phyloP scores from a whole-genome alignment of 192 early-diverging fungal species.

The Backusella circina region DNA sequence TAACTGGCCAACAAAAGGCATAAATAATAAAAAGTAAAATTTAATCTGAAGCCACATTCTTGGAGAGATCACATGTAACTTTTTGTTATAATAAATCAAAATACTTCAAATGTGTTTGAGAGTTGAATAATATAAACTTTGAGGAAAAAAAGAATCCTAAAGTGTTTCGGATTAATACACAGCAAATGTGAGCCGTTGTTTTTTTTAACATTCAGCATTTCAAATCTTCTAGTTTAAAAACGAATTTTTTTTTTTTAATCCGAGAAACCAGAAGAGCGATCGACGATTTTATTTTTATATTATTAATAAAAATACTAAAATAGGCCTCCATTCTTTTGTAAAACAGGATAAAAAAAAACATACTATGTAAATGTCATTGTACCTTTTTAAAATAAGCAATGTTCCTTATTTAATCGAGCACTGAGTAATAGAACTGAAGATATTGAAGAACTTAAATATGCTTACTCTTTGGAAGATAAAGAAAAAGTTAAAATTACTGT shows the following conservation, averaged over 20 bases:
- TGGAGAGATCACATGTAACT: background rate
- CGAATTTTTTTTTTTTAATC: background rate
- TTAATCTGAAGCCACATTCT: background rate
- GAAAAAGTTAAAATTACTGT: background rate
- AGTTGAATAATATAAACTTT: background rate
- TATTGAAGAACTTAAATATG: background rate
- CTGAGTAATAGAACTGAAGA: background rate
- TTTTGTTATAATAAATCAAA: background rate
- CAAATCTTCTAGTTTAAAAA: background rate
- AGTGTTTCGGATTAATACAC: background rate
- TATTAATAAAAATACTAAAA: background rate
- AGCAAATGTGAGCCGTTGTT: background rate
- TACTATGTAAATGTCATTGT: background rate
- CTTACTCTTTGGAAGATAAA: background rate
- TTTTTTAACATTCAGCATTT: background rate
- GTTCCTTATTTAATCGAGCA: background rate
- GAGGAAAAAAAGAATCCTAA: no score
- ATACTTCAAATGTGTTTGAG: background rate
- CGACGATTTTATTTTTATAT: no score
- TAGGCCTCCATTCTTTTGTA: background rate
- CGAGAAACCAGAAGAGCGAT: background rate
- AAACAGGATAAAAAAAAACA: no score
- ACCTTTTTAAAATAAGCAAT: background rate
- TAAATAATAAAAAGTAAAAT: background rate
- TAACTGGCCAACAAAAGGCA: background rate